phyloP scores from a whole-genome alignment of 129 eudicot species.

The Flaveria robusta region DNA sequence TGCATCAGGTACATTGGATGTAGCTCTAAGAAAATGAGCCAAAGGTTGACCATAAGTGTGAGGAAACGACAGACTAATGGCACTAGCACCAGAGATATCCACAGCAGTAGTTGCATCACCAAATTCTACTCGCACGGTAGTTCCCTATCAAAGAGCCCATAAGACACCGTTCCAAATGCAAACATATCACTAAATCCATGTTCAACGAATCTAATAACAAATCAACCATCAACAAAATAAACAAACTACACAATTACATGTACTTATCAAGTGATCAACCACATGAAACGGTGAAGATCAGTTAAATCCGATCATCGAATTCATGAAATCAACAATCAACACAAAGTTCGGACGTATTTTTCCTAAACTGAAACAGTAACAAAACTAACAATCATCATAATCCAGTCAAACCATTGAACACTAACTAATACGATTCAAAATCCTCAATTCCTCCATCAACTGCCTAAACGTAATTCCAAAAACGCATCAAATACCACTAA shows the following conservation, averaged over 20 bases:
- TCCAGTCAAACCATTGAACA: constrained; percentile 1
- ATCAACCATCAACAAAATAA: background rate
- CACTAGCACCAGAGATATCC: constrained; percentile 68
- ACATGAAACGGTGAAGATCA: constrained; percentile 14
- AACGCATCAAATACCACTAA: background rate
- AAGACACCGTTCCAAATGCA: background rate
- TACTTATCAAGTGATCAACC: background rate
- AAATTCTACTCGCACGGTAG: constrained; percentile 84
- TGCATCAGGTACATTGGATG: constrained; percentile 83
- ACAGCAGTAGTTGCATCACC: constrained; percentile 86
- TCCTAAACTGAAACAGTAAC: constrained; percentile 14
- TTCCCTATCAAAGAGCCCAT: constrained; percentile 57
- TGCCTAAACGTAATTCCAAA: background rate
- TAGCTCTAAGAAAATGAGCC: constrained; percentile 92
- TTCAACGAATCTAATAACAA: background rate
- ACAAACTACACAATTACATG: background rate
- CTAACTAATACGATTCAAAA: background rate
- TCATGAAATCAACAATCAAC: background rate
- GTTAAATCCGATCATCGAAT: background rate
- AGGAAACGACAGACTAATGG: constrained; percentile 81
- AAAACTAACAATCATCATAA: background rate
- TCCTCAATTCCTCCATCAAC: background rate
- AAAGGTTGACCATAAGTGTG: constrained; percentile 92
- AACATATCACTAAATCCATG: background rate
- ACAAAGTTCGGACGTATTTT: background rate